A percentile compares a stretch with the other conserved stretches of the same genome.
Evolutionary conservation across 129 eudicot genomes (phyloP).

Genomic region (Artemisia argyi): DNA sequence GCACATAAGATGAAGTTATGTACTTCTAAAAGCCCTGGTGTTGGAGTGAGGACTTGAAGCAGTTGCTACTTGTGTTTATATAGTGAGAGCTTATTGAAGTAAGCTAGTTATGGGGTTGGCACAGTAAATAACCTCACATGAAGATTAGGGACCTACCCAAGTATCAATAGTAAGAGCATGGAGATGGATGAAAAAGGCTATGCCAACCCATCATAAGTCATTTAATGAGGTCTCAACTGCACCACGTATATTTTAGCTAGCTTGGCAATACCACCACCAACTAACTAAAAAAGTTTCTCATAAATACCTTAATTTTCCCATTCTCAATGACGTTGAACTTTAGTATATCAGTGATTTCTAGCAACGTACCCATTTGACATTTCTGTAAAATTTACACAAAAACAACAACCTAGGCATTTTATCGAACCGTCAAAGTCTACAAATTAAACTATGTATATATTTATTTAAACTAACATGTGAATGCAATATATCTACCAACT

Average conservation of each 20-base stretch:
- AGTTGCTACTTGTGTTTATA: constrained; percentile 35
- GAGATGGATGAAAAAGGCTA: constrained; percentile 27
- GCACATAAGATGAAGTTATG: constrained; percentile 19
- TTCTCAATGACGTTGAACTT: neutral
- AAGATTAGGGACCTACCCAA: constrained; percentile 44
- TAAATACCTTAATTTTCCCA: constrained; percentile 9
- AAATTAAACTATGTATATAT: no score
- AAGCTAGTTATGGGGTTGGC: constrained; percentile 14
- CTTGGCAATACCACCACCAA: constrained; percentile 38
- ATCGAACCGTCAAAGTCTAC: neutral
- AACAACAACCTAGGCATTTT: no score
- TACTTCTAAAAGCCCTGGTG: constrained; percentile 13
- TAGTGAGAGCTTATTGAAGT: constrained; percentile 23
- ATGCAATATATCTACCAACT: constrained; percentile 10
- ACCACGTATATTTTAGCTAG: constrained; percentile 24
- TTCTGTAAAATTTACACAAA: no score
- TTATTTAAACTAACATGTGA: neutral
- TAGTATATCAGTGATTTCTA: neutral
- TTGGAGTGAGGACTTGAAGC: constrained; percentile 28
- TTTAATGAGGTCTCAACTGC: constrained; percentile 66
- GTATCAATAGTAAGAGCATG: constrained; percentile 5
- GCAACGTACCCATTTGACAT: constrained; percentile 13
- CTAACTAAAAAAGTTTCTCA: constrained; percentile 32
- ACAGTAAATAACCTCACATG: constrained; percentile 56
- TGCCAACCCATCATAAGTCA: constrained; percentile 43